phyloP scores from a whole-genome alignment of 768 basidiomycete genomes.

The Clitopilus passeckerianus region DNA sequence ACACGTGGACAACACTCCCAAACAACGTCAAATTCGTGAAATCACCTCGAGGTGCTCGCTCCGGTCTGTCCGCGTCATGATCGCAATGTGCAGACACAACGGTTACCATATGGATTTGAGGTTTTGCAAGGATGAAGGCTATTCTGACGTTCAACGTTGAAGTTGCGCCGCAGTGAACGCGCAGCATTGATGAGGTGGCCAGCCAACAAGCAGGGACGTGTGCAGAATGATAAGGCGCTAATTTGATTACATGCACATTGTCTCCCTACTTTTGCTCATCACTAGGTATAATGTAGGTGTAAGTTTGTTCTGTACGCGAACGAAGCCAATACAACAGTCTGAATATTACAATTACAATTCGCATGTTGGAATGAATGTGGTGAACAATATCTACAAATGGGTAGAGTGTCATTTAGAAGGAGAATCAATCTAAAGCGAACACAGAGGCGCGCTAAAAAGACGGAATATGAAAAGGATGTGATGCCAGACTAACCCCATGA shows the following conservation, averaged over 20 bases:
- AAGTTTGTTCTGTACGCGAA: not conserved
- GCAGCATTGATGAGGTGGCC: not conserved
- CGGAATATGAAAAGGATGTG: not conserved
- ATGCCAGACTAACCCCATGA: not conserved
- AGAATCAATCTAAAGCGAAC: not conserved
- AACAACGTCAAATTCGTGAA: not conserved
- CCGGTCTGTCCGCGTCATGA: not conserved
- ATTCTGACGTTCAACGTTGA: not conserved
- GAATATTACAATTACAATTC: not conserved
- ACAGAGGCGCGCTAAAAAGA: not conserved
- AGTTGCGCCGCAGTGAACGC: not conserved
- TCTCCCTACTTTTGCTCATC: not conserved
- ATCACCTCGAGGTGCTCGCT: not conserved
- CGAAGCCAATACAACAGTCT: not conserved
- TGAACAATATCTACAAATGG: not conserved
- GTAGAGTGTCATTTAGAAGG: not conserved
- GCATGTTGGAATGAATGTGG: not conserved
- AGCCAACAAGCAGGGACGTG: no score
- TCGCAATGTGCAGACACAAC: not conserved
- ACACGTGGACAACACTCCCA: slow-evolving; percentile 1
- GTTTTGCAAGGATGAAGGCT: not conserved
- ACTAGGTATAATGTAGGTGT: not conserved
- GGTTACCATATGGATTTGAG: not conserved
- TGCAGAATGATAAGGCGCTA: not conserved
- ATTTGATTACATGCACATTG: not conserved